Evolutionary conservation across 2,329 filamentous ascomycete species (phyloP).

Genomic region (Trichophyton verrucosum): DNA sequence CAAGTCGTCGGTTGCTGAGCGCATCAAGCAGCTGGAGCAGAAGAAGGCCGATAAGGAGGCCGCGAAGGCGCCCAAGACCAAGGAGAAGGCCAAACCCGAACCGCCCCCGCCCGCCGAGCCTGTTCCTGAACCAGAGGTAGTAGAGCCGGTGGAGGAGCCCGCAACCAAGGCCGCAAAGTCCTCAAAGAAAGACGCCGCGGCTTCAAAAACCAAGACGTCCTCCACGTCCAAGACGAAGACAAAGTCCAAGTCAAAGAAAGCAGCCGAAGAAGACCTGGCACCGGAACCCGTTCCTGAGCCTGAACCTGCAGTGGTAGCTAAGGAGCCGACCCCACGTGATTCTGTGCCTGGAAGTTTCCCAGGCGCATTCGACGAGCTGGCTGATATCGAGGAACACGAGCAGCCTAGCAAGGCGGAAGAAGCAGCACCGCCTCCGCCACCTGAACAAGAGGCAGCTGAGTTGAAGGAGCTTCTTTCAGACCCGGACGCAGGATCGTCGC

Average conservation of each 20-base stretch:
- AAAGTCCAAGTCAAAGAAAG: not conserved
- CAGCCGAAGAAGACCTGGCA: not conserved
- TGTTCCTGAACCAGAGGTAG: conserved; percentile 9
- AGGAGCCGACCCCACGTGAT: conserved; percentile 22
- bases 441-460: not conserved
- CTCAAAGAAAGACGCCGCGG: conserved; percentile 18
- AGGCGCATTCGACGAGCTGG: conserved; percentile 31
- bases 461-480: conserved; percentile 27
- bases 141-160: conserved; percentile 10
- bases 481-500: conserved; percentile 13
- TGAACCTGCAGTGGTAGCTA: conserved; percentile 6
- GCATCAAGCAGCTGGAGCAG: conserved; percentile 38
- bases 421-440: conserved; percentile 17
- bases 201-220: conserved; percentile 20
- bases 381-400: conserved; percentile 30
- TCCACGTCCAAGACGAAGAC: conserved; percentile 4
- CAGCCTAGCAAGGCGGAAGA: conserved; percentile 19
- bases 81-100: conserved; percentile 22
- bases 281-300: not conserved
- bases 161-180: conserved; percentile 16
- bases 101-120: conserved; percentile 21
- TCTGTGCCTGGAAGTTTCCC: conserved; percentile 47
- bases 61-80: conserved; percentile 24
- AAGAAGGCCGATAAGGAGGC: conserved; percentile 30
- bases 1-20: conserved; percentile 41